phyloP scores from a whole-genome alignment of 2,329 filamentous ascomycete genomes.

The Scytalidium lignicola region DNA sequence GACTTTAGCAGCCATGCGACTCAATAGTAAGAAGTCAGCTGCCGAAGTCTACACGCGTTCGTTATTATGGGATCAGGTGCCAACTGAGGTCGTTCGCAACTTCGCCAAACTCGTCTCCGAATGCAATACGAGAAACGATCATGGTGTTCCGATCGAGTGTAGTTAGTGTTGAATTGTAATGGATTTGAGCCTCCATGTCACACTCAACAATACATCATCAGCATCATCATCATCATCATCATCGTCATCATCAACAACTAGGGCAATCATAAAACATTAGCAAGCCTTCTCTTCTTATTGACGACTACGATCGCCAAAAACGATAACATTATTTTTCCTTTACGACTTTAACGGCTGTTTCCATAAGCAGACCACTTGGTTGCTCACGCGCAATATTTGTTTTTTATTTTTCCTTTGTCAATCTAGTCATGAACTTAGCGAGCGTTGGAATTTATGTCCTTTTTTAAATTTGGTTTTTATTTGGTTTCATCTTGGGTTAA shows the following conservation, averaged over 20 bases:
- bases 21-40: conserved; percentile 63
- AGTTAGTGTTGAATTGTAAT: not conserved
- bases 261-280: too few relatives aligned
- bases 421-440: not conserved
- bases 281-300: too few relatives aligned
- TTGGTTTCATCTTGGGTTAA: conserved; percentile 21
- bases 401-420: not conserved
- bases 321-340: too few relatives aligned
- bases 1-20: conserved; percentile 73
- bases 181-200: too few relatives aligned
- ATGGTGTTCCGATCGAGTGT: conserved; percentile 16
- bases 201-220: too few relatives aligned
- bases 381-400: not conserved
- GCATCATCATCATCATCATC: too few relatives aligned
- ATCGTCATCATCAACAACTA: too few relatives aligned
- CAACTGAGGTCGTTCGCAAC: conserved; percentile 82
- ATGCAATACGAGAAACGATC: conserved; percentile 43
- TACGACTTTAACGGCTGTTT: too few relatives aligned
- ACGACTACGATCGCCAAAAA: too few relatives aligned
- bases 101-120: conserved; percentile 90
- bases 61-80: conserved; percentile 90
- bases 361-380: not conserved
- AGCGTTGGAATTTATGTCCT: not conserved
- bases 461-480: conserved; percentile 26
- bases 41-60: conserved; percentile 91